Percentiles rank a stretch among this genome's conserved stretches.
Conservation (phyloP, 768 basidiomycete species). For the Hydnum rufescens region DNA sequence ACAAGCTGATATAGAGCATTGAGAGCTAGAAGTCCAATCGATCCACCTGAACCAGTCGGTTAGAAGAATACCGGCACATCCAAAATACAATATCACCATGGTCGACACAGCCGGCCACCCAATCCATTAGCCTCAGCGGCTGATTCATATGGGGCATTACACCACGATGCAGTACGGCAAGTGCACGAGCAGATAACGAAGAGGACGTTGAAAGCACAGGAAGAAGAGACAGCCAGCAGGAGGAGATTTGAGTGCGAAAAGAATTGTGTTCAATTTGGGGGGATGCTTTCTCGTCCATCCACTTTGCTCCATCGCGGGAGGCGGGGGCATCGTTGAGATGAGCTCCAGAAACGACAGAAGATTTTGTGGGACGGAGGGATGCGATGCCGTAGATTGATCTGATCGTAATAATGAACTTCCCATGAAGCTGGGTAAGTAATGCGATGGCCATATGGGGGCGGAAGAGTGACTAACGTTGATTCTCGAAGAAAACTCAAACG, state of each 20-base stretch:
- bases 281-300: too few species aligned
- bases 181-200: slow-evolving; percentile 30
- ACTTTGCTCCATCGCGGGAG: slow-evolving; percentile 45
- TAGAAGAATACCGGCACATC: neutral
- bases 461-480: slow-evolving; percentile 24
- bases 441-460: neutral
- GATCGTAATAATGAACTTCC: neutral
- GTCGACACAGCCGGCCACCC: slow-evolving; percentile 71
- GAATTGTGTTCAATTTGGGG: too few species aligned
- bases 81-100: slow-evolving; percentile 29
- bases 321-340: slow-evolving; percentile 39
- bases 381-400: neutral
- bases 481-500: slow-evolving; percentile 82
- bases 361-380: slow-evolving; percentile 19
- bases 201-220: slow-evolving; percentile 31
- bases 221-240: slow-evolving; percentile 57
- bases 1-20: slow-evolving; percentile 86
- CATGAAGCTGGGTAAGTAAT: neutral
- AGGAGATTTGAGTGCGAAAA: slow-evolving; percentile 64
- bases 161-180: slow-evolving; percentile 65
- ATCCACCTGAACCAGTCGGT: slow-evolving; percentile 35
- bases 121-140: slow-evolving; percentile 73
- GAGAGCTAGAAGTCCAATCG: slow-evolving; percentile 69
- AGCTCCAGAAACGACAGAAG: slow-evolving; percentile 47
- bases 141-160: slow-evolving; percentile 70